A percentile compares a stretch with the other conserved stretches of the same genome.
phyloP scores from a whole-genome alignment of 441 rosid species.

The Adansonia grandidieri region DNA sequence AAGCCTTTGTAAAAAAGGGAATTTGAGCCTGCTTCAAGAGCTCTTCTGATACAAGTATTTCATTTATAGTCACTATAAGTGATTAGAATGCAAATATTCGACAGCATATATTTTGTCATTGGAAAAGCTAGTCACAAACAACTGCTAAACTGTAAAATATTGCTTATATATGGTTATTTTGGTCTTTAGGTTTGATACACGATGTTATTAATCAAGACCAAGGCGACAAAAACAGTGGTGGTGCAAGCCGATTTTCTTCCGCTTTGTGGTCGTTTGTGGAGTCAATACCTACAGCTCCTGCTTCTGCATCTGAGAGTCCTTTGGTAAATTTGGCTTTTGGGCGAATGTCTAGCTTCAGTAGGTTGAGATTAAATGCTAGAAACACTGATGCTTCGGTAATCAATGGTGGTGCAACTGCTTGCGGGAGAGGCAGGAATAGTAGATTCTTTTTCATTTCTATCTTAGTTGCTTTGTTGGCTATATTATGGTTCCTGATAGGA shows the following conservation, averaged over 20 bases:
- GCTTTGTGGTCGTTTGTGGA: conserved; percentile 75
- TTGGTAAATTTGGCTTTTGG: conserved; percentile 67
- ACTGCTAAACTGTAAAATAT: conserved; percentile 13
- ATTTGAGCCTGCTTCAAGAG: conserved; percentile 49
- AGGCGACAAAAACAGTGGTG: conserved; percentile 37
- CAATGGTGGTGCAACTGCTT: conserved; percentile 35
- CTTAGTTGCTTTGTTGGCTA: conserved; percentile 65
- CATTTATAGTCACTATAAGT: background rate
- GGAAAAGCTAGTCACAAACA: background rate
- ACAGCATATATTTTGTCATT: background rate
- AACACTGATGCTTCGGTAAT: conserved; percentile 34
- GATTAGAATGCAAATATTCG: background rate
- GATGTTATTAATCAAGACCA: conserved; percentile 41
- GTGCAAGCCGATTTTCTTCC: conserved; percentile 57
- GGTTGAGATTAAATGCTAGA: conserved; percentile 51
- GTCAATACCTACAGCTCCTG: conserved; percentile 82
- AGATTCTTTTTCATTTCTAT: conserved; percentile 55
- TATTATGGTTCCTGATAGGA: conserved; percentile 66
- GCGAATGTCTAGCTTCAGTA: conserved; percentile 84
- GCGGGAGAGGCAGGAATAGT: conserved; percentile 44
- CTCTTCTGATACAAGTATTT: conserved; percentile 38
- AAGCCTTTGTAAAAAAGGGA: conserved; percentile 37
- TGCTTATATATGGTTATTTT: conserved; percentile 32
- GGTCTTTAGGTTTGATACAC: conserved; percentile 52
- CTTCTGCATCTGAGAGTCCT: conserved; percentile 78